Base-by-base conservation (phyloP, 352 stramenopile species). In the Globisporangium solare region DNA sequence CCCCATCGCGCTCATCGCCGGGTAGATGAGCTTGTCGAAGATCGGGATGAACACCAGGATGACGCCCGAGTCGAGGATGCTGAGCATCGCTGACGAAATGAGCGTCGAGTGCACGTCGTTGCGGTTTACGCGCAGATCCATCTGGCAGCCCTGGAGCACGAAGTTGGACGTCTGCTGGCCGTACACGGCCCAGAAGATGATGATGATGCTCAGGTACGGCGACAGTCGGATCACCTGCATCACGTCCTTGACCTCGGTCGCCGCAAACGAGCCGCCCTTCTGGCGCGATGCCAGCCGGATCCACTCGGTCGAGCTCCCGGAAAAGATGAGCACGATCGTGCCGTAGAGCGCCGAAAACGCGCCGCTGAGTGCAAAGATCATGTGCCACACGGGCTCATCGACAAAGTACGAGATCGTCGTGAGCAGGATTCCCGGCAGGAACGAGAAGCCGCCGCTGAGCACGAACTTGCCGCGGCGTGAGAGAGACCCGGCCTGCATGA, bases 31-130 rank as follows among this genome's bases (percentile, higher is more conserved):
- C 10, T 68, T 63, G 60, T 97, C 89, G 47, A 96, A 95, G 20
- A 97, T 68, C 17, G 90, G 89, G 47, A 97, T 95, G 54, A 96
- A 95, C 32, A 96, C 56, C 21, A 97, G 63, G 56, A 97, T 96
- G 17, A 92, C 83, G 13, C 88, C 73, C 17, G 83, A 93, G 64
- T 97, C 86, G 18, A 97, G 74, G 13, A 95, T 79, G 43, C 79
- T 88, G 27, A 97, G 77, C 72, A 93, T 95, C 27, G 88, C 84
- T 6, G 86, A 81, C 18, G 85, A 93, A 54, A 97, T 73, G 51
- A 95, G 56, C 47, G 83, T 81, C 24, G 66, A 63, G 51, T 74
- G 51, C 15, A 24, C 53, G 21, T 66, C 61, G 21, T 64, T 64
- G 3, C 66, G 58, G 49, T 76, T 60, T 4, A 95, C 50, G 6